Conservation (phyloP, 1,284 basidiomycete genomes). For the Pyrrhoderma noxium region DNA sequence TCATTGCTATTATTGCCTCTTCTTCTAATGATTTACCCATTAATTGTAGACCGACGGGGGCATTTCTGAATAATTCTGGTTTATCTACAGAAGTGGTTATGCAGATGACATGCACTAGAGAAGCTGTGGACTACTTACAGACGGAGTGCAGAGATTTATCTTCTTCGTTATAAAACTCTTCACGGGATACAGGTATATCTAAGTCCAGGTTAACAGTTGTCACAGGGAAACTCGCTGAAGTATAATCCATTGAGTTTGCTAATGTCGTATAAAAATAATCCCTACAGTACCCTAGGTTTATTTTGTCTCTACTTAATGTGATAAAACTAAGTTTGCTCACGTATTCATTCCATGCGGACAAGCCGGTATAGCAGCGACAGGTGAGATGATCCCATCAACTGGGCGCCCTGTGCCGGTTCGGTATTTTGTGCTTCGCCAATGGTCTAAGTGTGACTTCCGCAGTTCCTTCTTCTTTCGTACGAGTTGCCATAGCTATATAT, state of each 20-base stretch:
- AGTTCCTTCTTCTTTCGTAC: constrained; percentile 25
- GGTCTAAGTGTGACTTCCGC: constrained; percentile 28
- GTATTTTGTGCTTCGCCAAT: constrained; percentile 29
- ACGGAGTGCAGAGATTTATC: constrained; percentile 32
- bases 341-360: constrained; percentile 19
- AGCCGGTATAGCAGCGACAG: constrained; percentile 24
- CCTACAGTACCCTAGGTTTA: too few species aligned
- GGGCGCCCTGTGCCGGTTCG: constrained; percentile 31
- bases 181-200: constrained; percentile 19
- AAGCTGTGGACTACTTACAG: constrained; percentile 27
- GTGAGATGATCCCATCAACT: constrained; percentile 30
- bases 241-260: constrained; percentile 37
- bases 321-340: too few species aligned
- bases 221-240: constrained; percentile 34
- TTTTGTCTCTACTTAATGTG: too few species aligned
- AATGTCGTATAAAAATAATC: constrained; percentile 28
- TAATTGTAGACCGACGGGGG: constrained; percentile 38
- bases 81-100: constrained; percentile 27
- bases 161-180: constrained; percentile 26
- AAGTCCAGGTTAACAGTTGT: constrained; percentile 26
- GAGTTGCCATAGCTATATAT: constrained; percentile 28
- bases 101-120: not conserved
- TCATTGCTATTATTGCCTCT: constrained; percentile 32
- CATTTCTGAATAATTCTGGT: constrained; percentile 30
- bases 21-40: constrained; percentile 37